A percentile compares a stretch with the other conserved stretches of the same genome.
phyloP scores from a whole-genome alignment of 2,329 filamentous ascomycete species.

The Dactylonectria macrodidyma region DNA sequence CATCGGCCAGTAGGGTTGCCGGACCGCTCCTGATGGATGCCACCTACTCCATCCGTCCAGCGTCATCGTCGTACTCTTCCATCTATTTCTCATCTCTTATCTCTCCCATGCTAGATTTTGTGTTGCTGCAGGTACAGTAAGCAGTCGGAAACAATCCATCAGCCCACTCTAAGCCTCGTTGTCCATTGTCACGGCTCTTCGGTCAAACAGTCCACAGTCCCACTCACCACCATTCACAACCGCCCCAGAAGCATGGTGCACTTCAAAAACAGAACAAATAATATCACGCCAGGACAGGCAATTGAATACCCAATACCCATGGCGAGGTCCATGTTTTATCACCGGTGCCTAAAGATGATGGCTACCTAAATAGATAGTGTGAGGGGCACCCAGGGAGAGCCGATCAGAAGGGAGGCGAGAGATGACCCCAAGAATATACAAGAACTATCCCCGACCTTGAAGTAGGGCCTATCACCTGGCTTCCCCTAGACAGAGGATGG shows the following conservation, averaged over 20 bases:
- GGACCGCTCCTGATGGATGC: background rate
- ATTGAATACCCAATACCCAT: too few species aligned
- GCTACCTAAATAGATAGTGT: too few species aligned
- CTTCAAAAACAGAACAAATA: too few species aligned
- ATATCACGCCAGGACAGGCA: too few species aligned
- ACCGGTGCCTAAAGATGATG: too few species aligned
- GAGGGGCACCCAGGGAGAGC: background rate
- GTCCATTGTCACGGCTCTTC: background rate
- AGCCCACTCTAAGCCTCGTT: background rate
- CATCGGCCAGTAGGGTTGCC: background rate
- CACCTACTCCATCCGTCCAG: background rate
- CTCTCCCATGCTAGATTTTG: background rate
- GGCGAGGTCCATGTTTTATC: too few species aligned
- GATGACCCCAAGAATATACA: background rate
- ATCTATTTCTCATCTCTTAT: background rate
- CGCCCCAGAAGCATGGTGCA: too few species aligned
- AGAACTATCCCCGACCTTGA: background rate
- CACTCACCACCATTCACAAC: background rate
- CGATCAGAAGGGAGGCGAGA: background rate
- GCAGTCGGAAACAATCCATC: background rate
- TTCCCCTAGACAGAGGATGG: background rate
- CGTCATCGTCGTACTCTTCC: slow-evolving; percentile 15
- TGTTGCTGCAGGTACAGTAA: background rate
- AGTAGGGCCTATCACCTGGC: background rate
- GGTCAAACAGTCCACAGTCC: background rate